Evolutionary conservation across 2,329 filamentous ascomycete species (phyloP), one percentile per base, ranked within the genome.

Genomic region (Tetracladium maxilliforme): DNA sequence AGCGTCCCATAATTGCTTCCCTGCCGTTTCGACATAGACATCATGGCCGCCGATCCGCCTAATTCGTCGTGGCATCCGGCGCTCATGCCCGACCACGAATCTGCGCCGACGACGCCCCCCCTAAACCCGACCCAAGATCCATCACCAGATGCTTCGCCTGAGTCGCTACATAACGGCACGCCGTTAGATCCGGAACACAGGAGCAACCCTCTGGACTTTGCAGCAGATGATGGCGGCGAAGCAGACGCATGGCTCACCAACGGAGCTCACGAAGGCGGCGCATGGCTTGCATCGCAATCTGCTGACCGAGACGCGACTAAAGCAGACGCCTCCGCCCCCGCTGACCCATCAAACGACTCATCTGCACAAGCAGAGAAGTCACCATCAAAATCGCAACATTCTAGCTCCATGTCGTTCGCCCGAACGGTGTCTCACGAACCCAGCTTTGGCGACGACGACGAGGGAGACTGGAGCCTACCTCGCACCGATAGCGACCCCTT

Each of bases 341-440:
- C n/a, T n/a, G n/a, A n/a, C n/a, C n/a, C n/a, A n/a, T n/a, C n/a
- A n/a, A n/a, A n/a, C n/a, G n/a, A n/a, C n/a, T n/a, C n/a, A n/a
- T n/a, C n/a, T n/a, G n/a, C n/a, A n/a, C n/a, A n/a, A n/a, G n/a
- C n/a, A n/a, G n/a, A n/a, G n/a, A n/a, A n/a, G n/a, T n/a, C n/a
- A n/a, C n/a, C n/a, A n/a, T n/a, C n/a, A n/a, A n/a, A n/a, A n/a
- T n/a, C n/a, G n/a, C n/a, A n/a, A n/a, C n/a, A n/a, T n/a, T n/a
- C n/a, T 7, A 75, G 68, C 44, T 69, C 60, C 23, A 58, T 64
- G 42, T 76, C 71, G 1, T 76, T 76, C 45, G 58, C 69, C 8
- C 61, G 70, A 18, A 76, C 71, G 3, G 68, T 73, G 9, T 64
- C 70, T 8, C 62, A 73, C 29, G 68, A 73, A 26, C 51, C 72